Evolutionary conservation across 2,329 filamentous ascomycete genomes (phyloP), one percentile per base, ranked within the genome.

Genomic region (Cladosporium sp.): DNA sequence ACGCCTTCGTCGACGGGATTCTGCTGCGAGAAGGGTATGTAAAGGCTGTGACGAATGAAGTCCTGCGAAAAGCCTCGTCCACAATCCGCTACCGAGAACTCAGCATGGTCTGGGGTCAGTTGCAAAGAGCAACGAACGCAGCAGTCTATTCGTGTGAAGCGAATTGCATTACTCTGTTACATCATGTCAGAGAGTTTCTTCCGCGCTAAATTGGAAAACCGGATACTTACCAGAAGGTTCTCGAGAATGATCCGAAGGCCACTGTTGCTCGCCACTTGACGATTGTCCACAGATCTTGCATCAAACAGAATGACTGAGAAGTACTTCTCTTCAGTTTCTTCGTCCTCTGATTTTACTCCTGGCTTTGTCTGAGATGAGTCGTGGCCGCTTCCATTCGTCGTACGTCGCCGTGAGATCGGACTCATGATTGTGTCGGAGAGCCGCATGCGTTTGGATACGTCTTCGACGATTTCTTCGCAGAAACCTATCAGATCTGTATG

Each of bases 11-110:
- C 80, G 0, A 90, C 74, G 0, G 79, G 76, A 47, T 89, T 82
- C 71, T 90, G 88, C 67, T 91, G 88, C 0, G 81, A 76, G 66
- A 90, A 90, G 0, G 87, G 86, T 0, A 82, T 85, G 71, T 86
- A 90, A 0, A 90, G 75, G 15, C 83, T 81, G 15, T 85, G 82
- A 28, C 83, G 80, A 4, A 90, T 75, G 68, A 86, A 91, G 14
- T 88, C 85, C 8, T 84, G 79, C 0, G 83, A 83, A 26, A 91
- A 90, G 1, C 88, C 88, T 49, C 81, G 82, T 0, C 88, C 88
- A 0, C 88, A 87, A 68, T 91, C 88, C 28, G 44, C 28, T 11
- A 59, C 57, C 18, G 26, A 24, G 21, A 59, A 30, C 15, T 59
- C 38, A 44, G n/a, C 38, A 15, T 59, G 41, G 36, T 59, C 26